Conservation (phyloP, 257 asterid species). For the Linaria vulgaris region DNA sequence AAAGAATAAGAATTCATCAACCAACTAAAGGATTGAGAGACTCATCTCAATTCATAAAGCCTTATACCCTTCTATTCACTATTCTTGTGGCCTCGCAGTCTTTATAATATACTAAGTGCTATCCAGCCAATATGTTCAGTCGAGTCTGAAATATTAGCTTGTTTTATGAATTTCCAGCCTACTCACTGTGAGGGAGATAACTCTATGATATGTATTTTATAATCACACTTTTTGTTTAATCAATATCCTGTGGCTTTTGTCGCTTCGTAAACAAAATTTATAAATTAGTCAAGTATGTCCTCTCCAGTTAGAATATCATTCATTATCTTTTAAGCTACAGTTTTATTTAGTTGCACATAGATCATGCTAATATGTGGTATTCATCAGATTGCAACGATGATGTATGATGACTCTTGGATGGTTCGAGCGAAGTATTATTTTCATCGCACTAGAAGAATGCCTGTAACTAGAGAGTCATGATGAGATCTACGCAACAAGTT, state of each 20-base stretch:
- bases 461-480: conserved; percentile 36
- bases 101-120: neutral
- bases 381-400: conserved; percentile 73
- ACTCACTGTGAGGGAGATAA: conserved; percentile 19
- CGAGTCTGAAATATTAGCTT: conserved; percentile 6
- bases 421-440: conserved; percentile 41
- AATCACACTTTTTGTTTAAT: conserved; percentile 20
- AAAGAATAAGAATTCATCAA: too few relatives aligned
- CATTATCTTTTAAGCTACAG: conserved; percentile 21
- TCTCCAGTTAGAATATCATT: conserved; percentile 14
- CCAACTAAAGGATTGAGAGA: too few relatives aligned
- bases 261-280: conserved; percentile 17
- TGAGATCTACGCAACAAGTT: conserved; percentile 31
- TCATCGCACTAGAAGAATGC: conserved; percentile 46
- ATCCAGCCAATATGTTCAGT: neutral
- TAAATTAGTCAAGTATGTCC: conserved; percentile 19
- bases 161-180: conserved; percentile 22
- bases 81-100: neutral
- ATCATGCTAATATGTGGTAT: conserved; percentile 51
- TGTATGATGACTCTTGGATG: conserved; percentile 71
- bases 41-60: neutral
- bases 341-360: conserved; percentile 28
- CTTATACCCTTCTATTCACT: conserved; percentile 2
- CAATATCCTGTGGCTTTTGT: conserved; percentile 23
- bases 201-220: neutral